Conservation (phyloP, 106 monocot genomes). For the Dioscorea zingiberensis region DNA sequence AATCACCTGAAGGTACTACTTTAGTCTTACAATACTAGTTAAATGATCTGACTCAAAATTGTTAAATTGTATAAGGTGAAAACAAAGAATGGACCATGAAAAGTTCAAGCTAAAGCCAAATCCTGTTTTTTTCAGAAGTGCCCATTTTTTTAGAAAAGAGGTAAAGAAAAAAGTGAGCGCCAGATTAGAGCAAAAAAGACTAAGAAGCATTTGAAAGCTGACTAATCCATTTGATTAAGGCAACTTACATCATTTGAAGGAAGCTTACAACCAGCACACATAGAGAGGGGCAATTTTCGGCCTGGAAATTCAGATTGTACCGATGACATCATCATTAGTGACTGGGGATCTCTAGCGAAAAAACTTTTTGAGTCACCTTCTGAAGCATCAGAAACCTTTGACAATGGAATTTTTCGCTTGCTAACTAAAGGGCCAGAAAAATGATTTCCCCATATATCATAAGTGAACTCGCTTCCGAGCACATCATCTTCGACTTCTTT, state of each 20-base stretch:
- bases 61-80: too few species aligned
- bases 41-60: too few species aligned
- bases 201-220: background rate
- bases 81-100: too few species aligned
- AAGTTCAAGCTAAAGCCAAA: too few species aligned
- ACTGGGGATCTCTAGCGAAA: constrained; percentile 71
- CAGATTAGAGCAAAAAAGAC: background rate
- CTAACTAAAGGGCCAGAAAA: constrained; percentile 41
- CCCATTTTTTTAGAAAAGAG: too few species aligned
- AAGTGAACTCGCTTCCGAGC: constrained; percentile 39
- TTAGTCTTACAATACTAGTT: too few species aligned
- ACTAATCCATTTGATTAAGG: constrained; percentile 52
- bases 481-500: constrained; percentile 22
- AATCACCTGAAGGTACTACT: too few species aligned
- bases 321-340: constrained; percentile 74
- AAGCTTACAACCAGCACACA: constrained; percentile 23
- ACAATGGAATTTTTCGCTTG: constrained; percentile 22
- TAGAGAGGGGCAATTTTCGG: constrained; percentile 22
- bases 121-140: too few species aligned
- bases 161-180: too few species aligned
- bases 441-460: constrained; percentile 89
- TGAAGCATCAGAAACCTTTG: constrained; percentile 43
- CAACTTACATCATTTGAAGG: constrained; percentile 46
- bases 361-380: constrained; percentile 81
- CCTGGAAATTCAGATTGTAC: constrained; percentile 31